A percentile compares a stretch with the other conserved stretches of the same genome.
These are phyloP conservation scores for Aspergillus versicolor DNA, from an alignment of 2,329 filamentous ascomycete genomes.

Conservation along the genomic window DNA sequence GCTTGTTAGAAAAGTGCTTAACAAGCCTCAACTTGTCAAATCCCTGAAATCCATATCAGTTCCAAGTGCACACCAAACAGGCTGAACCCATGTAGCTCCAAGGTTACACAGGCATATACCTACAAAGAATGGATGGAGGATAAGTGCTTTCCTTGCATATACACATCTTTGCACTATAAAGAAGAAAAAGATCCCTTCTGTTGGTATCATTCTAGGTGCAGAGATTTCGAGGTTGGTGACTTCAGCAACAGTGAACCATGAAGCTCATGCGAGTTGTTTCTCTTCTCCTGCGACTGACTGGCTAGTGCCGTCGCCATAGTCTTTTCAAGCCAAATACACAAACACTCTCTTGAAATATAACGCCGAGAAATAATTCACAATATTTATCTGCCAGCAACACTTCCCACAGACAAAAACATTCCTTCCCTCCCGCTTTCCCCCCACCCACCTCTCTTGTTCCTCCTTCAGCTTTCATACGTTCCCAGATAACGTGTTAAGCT, in stretches of 20 bases:
- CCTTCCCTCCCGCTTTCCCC: not conserved
- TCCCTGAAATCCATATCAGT: not conserved
- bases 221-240: not conserved
- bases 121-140: not conserved
- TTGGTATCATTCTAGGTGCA: not conserved
- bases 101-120: not conserved
- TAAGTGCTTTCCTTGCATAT: not conserved
- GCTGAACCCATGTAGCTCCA: not conserved
- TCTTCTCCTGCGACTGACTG: not conserved
- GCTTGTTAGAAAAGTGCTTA: not conserved
- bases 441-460: not conserved
- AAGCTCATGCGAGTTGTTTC: not conserved
- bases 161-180: not conserved
- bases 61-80: too few relatives aligned
- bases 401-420: not conserved
- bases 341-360: not conserved
- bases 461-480: not conserved
- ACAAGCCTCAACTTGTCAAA: not conserved
- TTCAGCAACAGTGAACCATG: not conserved
- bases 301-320: not conserved
- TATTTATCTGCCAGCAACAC: conserved; percentile 2
- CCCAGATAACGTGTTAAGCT: not conserved
- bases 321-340: conserved; percentile 1
- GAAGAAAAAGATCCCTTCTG: not conserved
- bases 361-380: not conserved